These are phyloP conservation scores for Tetraselmis chui DNA, from an alignment of 139 green algal genomes.

Conservation along the genomic window DNA sequence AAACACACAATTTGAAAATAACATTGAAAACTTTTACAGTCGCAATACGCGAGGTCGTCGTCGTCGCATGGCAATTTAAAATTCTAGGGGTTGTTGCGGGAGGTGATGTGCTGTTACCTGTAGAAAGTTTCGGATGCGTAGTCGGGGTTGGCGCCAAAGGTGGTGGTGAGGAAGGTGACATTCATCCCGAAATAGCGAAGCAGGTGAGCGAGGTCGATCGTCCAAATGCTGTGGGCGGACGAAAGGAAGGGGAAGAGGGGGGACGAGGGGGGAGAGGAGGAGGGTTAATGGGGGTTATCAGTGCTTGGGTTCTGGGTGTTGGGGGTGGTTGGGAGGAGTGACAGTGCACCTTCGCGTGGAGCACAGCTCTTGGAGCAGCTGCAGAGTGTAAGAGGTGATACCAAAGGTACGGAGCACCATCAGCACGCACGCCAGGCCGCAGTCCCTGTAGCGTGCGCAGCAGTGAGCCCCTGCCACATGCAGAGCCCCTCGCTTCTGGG, in stretches of 20 bases:
- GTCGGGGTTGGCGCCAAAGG: slow-evolving; percentile 72
- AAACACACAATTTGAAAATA: too few species aligned
- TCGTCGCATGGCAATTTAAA: too few species aligned
- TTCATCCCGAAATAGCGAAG: slow-evolving; percentile 55
- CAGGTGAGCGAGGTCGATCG: slow-evolving; percentile 83
- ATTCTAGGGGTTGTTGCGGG: too few species aligned
- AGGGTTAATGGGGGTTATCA: too few species aligned
- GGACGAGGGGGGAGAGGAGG: neutral
- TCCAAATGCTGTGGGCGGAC: slow-evolving; percentile 72
- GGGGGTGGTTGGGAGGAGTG: too few species aligned
- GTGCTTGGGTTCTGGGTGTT: too few species aligned
- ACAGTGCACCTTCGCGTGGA: slow-evolving; percentile 44
- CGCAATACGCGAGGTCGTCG: too few species aligned
- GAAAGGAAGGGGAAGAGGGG: neutral
- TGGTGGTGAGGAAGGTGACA: slow-evolving; percentile 65
- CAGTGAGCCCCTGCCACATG: neutral
- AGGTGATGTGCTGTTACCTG: slow-evolving; percentile 22
- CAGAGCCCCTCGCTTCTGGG: neutral
- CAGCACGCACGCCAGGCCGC: slow-evolving; percentile 79
- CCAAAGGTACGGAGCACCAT: slow-evolving; percentile 70
- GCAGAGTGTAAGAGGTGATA: slow-evolving; percentile 30
- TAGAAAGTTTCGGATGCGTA: slow-evolving; percentile 82
- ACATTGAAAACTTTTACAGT: too few species aligned
- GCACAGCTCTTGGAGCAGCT: slow-evolving; percentile 46
- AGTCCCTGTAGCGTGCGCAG: slow-evolving; percentile 61